Conservation (phyloP, 1,139 yeast genomes). For the Scheffersomyces illinoinensis region DNA sequence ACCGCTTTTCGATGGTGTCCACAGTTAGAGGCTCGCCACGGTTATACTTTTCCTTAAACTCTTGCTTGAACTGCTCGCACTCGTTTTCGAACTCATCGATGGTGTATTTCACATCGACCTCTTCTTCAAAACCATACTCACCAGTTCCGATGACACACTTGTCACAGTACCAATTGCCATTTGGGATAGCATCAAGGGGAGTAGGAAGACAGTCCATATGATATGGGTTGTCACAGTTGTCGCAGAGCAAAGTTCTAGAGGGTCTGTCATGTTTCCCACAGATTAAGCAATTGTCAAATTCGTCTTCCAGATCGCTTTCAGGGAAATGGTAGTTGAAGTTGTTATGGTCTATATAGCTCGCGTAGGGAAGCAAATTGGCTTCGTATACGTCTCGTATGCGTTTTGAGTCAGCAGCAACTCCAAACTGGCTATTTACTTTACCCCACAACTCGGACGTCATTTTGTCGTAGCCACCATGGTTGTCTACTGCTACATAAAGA, state of each 20-base stretch:
- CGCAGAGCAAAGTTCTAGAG: conserved; percentile 58
- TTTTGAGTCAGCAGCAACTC: conserved; percentile 15
- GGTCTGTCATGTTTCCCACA: conserved; percentile 57
- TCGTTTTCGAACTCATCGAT: conserved; percentile 59
- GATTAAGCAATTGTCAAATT: conserved; percentile 47
- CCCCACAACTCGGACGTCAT: conserved; percentile 34
- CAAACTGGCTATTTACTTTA: conserved; percentile 28
- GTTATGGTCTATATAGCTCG: conserved; percentile 37
- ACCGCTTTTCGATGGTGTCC: conserved; percentile 51
- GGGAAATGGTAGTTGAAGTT: conserved; percentile 19
- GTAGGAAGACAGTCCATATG: conserved; percentile 67
- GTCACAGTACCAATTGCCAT: conserved; percentile 76
- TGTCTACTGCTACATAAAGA: conserved; percentile 48
- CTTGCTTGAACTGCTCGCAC: conserved; percentile 52
- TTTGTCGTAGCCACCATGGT: conserved; percentile 22
- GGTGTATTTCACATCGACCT: conserved; percentile 54
- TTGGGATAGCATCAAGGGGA: conserved; percentile 50
- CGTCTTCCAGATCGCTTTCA: conserved; percentile 22
- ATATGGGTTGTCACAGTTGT: conserved; percentile 69
- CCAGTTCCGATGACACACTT: conserved; percentile 84
- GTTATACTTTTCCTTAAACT: conserved; percentile 33
- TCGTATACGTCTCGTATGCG: conserved; percentile 35
- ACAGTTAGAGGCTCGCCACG: conserved; percentile 34
- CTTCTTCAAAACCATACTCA: conserved; percentile 86
- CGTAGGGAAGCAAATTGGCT: conserved; percentile 41